These are phyloP conservation scores for Scedosporium apiospermum DNA, from an alignment of 2,329 filamentous ascomycete species.

Conservation along the genomic window DNA sequence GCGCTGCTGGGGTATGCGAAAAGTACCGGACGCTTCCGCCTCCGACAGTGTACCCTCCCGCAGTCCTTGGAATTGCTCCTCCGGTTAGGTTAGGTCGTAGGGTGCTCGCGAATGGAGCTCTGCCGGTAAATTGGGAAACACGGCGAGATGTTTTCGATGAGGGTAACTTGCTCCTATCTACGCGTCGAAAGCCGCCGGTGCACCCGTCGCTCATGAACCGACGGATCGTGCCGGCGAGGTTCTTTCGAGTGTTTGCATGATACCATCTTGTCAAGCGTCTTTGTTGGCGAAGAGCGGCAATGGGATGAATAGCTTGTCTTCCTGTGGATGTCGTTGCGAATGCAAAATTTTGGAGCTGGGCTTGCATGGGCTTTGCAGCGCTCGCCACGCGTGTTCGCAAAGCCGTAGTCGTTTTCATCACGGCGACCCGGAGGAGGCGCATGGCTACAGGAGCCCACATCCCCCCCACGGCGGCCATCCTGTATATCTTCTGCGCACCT, in stretches of 20 bases:
- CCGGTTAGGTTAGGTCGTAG: slow-evolving; percentile 89
- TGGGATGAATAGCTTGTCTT: slow-evolving; percentile 43
- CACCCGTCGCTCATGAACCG: slow-evolving; percentile 39
- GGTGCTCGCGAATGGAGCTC: slow-evolving; percentile 78
- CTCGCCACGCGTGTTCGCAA: slow-evolving; percentile 39
- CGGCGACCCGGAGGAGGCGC: slow-evolving; percentile 43
- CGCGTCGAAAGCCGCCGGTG: slow-evolving; percentile 27
- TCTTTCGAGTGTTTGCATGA: slow-evolving; percentile 32
- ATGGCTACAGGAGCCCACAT: slow-evolving; percentile 48
- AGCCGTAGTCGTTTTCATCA: slow-evolving; percentile 39
- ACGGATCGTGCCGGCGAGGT: slow-evolving; percentile 35
- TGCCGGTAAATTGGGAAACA: slow-evolving; percentile 55
- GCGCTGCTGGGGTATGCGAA: slow-evolving; percentile 74
- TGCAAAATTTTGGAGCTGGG: slow-evolving; percentile 35
- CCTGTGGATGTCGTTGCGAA: slow-evolving; percentile 19
- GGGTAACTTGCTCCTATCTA: slow-evolving; percentile 32
- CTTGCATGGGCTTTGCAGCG: slow-evolving; percentile 33
- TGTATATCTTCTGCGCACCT: slow-evolving; percentile 14
- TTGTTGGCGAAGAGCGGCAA: slow-evolving; percentile 39
- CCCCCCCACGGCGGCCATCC: slow-evolving; percentile 47
- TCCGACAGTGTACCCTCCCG: slow-evolving; percentile 73
- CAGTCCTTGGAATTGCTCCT: slow-evolving; percentile 71
- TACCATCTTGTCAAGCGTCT: slow-evolving; percentile 36
- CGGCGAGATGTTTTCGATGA: slow-evolving; percentile 38
- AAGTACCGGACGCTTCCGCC: slow-evolving; percentile 67